Conservation (phyloP, 2,329 filamentous ascomycete genomes). For the Aspergillus tamarii region DNA sequence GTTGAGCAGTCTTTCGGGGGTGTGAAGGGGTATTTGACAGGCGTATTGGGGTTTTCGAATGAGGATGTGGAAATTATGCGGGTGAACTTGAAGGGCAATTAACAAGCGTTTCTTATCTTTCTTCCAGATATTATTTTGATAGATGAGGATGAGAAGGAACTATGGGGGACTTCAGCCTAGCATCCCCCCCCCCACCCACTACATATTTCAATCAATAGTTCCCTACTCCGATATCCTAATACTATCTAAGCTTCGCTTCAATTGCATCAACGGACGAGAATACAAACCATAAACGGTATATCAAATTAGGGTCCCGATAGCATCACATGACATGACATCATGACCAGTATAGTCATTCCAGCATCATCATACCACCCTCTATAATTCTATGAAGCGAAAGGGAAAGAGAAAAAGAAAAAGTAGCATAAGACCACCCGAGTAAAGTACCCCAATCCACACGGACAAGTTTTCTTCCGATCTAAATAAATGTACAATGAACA, state of each 20-base stretch:
- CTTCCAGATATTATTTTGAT: background rate
- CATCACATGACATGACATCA: constrained; percentile 14
- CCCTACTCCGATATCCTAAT: no score
- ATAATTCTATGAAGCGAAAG: no score
- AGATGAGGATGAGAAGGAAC: background rate
- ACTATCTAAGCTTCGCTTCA: background rate
- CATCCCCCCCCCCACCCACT: no score
- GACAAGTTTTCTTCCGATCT: background rate
- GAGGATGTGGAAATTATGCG: constrained; percentile 26
- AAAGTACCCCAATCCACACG: no score
- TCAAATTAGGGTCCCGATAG: background rate
- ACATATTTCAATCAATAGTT: no score
- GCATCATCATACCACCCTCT: background rate
- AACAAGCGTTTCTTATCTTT: background rate
- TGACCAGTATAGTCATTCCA: constrained; percentile 3
- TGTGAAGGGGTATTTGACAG: constrained; percentile 26
- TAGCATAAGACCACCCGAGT: background rate
- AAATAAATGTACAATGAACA: constrained; percentile 3
- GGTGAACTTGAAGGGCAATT: constrained; percentile 19
- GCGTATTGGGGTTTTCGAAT: constrained; percentile 24
- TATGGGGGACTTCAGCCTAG: no score
- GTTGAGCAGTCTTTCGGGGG: constrained; percentile 28
- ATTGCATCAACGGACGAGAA: background rate
- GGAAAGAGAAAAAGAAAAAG: background rate
- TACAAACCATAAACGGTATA: background rate